Conservation (phyloP, 208 protist species). For the Leishmania arabica region DNA sequence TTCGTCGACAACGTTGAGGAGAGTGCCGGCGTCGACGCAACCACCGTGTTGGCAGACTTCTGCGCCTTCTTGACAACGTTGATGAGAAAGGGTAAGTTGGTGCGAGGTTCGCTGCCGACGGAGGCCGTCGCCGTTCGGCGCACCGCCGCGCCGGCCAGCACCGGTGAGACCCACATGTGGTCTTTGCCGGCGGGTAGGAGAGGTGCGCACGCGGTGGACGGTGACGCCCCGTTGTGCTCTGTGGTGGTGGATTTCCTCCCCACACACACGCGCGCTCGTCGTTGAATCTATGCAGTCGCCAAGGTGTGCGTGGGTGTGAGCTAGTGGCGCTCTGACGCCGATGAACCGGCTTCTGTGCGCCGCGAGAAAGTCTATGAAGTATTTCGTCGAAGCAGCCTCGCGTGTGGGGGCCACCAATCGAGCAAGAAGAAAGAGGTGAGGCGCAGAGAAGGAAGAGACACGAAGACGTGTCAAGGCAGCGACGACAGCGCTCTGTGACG, state of each 20-base stretch:
- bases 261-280: background rate
- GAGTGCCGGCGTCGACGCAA: background rate
- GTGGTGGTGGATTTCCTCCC: background rate
- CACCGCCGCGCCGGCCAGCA: conserved; percentile 10
- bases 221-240: background rate
- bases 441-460: background rate
- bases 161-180: conserved; percentile 12
- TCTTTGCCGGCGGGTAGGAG: background rate
- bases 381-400: background rate
- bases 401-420: background rate
- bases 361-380: background rate
- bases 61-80: conserved; percentile 64
- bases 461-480: background rate
- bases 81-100: conserved; percentile 69
- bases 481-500: background rate
- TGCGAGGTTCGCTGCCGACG: conserved; percentile 55
- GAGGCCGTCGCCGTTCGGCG: conserved; percentile 2
- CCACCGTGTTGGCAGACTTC: conserved; percentile 30
- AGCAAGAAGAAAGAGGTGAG: background rate
- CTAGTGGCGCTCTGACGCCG: background rate
- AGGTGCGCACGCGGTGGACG: background rate
- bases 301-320: background rate
- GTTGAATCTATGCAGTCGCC: background rate
- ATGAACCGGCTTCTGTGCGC: background rate
- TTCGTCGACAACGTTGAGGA: conserved; percentile 3